Evolutionary conservation across 202 grass and related monocot genomes (phyloP), one percentile per base, ranked within the genome.

Genomic region (Alloteropsis angusta): DNA sequence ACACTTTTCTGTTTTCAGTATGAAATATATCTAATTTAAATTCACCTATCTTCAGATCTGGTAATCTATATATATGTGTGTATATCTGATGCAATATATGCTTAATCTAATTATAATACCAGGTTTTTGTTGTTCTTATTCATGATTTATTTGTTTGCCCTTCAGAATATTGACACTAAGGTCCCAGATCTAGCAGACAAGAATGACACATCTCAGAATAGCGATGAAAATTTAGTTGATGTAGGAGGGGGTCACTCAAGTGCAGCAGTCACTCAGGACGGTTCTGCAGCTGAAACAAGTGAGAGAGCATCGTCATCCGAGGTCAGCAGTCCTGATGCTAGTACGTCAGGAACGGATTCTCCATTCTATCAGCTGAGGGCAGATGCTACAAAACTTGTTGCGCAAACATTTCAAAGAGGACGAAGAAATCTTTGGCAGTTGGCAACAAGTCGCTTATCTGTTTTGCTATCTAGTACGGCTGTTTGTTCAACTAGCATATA

Each of bases 351-450:
- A 50, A 76, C 19, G 7, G 82, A 74, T 89, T 90, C 96, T 38
- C 96, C 96, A 38, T 99, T 99, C 53, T 93, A 89, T 88, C 90
- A 99, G 68, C 66, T 99, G 59, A 92, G 96, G 77, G 80, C 82
- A 83, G 96, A 99, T 85, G 85, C 96, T 48, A 87, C 96, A 43
- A 79, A 78, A 76, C 85, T 89, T 76, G 90, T 99, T 80, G 81
- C 86, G 7, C 82, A 84, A 75, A 89, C 92, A 86, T 87, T 99
- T 83, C 92, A 93, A 81, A 93, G 88, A 88, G 96, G 96, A 57
- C 82, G 90, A 87, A 93, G 88, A 83, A 99, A 99, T 90, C 81
- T 99, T 72, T 99, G 96, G 96, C 92, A 99, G 83, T 84, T 99
- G 67, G 85, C 87, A 59, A 95, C 96, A 81, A 99, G 96, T 91